Conservation (phyloP, 192 early-diverging fungal genomes). For the Backusella psychrophila region DNA sequence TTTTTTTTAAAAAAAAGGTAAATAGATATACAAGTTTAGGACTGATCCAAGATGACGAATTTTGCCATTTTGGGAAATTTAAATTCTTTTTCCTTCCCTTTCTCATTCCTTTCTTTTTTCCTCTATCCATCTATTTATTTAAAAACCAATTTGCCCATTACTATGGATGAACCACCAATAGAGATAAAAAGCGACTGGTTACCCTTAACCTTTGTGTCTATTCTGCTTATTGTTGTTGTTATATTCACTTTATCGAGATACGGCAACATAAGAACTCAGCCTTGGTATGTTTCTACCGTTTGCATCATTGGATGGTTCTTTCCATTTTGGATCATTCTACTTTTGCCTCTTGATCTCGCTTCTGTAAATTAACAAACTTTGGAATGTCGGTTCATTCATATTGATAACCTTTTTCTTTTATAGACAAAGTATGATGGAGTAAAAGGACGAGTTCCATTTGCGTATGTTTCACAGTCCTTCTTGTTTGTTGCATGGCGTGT, state of each 20-base stretch:
- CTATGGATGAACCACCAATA: neutral
- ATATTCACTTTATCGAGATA: slow-evolving; percentile 68
- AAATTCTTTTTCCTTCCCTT: neutral
- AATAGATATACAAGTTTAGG: neutral
- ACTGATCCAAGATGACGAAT: neutral
- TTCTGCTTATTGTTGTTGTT: slow-evolving; percentile 56
- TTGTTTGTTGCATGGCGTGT: slow-evolving; percentile 77
- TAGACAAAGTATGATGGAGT: slow-evolving; percentile 68
- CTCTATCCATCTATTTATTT: neutral
- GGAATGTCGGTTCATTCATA: neutral
- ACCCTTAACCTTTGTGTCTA: slow-evolving; percentile 46
- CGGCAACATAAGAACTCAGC: slow-evolving; percentile 67
- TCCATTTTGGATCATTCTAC: slow-evolving; percentile 87
- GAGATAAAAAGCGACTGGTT: slow-evolving; percentile 18
- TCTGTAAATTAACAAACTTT: slow-evolving; percentile 45
- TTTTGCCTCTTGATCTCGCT: slow-evolving; percentile 87
- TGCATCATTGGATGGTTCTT: slow-evolving; percentile 83
- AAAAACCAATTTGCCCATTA: neutral
- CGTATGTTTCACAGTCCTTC: slow-evolving; percentile 69
- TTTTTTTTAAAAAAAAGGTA: neutral
- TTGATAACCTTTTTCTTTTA: neutral
- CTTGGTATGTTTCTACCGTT: slow-evolving; percentile 83
- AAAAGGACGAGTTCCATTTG: slow-evolving; percentile 71
- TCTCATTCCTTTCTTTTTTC: slow-evolving; percentile 3
- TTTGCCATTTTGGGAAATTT: neutral